Evolutionary conservation across 1,139 yeast species (phyloP), one percentile per base, ranked within the genome.

Genomic region (Pichia sp.): DNA sequence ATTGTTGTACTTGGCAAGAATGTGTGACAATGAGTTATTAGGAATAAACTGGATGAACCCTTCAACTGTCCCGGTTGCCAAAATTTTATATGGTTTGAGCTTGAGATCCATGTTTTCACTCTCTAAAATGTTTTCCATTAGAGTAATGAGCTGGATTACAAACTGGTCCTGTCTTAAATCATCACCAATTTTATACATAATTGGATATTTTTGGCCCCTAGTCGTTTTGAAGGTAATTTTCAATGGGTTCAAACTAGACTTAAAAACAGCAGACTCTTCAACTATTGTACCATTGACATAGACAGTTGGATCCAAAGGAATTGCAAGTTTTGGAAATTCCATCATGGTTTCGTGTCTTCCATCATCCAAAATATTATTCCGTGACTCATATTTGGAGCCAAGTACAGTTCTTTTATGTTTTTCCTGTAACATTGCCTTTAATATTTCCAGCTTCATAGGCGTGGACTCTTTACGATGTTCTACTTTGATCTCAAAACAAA

Each of bases 151-250:
- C 62, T 94, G 98, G 44, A 88, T 85, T 28, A 92, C 95, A 53
- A 94, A 73, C 62, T 94, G 99, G 66, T 94, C 99, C 62, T 94
- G 99, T 48, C 97, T 71, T 43, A 94, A 68, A 60, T 94, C 98
- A 64, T 94, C 98, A 3, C 99, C 98, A 42, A 85, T 85, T 61
- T 94, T 94, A 65, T 88, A 88, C 84, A 94, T 92, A 39, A 92
- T 66, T 4, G 95, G 80, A 62, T 88, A 94, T 35, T 40, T 45
- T 0, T 40, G 33, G 0, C 82, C 85, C 16, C 62, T 64, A 1
- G 72, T 66, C 1, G 50, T 52, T 54, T 76, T 81, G 59, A 92
- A 80, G 0, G 88, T 77, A 38, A 92, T 73, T 58, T 88, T 88
- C 45, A 92, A 68, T 0, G 98, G 98, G 4, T 94, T 81, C 56